Conservation (phyloP, 1,284 basidiomycete genomes). For the Cutaneotrichosporon cutaneum region DNA sequence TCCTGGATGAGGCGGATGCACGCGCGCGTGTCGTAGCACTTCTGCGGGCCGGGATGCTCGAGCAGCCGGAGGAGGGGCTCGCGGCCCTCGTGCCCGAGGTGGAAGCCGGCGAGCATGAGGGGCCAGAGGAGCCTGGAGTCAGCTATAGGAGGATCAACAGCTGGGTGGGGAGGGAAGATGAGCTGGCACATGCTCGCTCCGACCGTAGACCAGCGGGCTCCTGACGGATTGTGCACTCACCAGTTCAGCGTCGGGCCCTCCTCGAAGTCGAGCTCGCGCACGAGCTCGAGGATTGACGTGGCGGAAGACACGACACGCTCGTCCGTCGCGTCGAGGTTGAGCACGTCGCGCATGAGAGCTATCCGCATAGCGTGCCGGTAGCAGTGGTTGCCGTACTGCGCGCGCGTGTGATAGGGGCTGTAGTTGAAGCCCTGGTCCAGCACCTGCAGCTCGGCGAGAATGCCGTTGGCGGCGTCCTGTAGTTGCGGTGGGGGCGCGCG, state of each 20-base stretch:
- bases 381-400: slow-evolving; percentile 46
- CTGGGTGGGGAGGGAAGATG: background rate
- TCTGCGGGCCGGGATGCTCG: slow-evolving; percentile 42
- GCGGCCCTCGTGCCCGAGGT: slow-evolving; percentile 34
- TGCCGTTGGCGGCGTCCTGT: slow-evolving; percentile 33
- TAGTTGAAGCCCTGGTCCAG: slow-evolving; percentile 46
- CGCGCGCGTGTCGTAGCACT: slow-evolving; percentile 43
- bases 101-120: slow-evolving; percentile 44
- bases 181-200: too few species aligned
- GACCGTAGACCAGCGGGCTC: too few species aligned
- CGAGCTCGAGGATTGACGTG: slow-evolving; percentile 43
- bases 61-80: slow-evolving; percentile 36
- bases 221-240: slow-evolving; percentile 22
- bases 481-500: slow-evolving; percentile 24
- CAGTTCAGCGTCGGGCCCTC: slow-evolving; percentile 37
- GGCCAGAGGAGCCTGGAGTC: slow-evolving; percentile 47
- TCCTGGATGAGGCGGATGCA: slow-evolving; percentile 31
- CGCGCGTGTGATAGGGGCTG: slow-evolving; percentile 39
- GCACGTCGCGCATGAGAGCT: slow-evolving; percentile 42
- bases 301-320: slow-evolving; percentile 32
- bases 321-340: slow-evolving; percentile 36
- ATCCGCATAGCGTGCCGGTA: slow-evolving; percentile 45
- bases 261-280: slow-evolving; percentile 34
- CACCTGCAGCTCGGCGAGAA: slow-evolving; percentile 41
- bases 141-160: background rate